Base-by-base conservation (phyloP, 495 filamentous ascomycete genomes). In the Aspergillus panamensis region DNA sequence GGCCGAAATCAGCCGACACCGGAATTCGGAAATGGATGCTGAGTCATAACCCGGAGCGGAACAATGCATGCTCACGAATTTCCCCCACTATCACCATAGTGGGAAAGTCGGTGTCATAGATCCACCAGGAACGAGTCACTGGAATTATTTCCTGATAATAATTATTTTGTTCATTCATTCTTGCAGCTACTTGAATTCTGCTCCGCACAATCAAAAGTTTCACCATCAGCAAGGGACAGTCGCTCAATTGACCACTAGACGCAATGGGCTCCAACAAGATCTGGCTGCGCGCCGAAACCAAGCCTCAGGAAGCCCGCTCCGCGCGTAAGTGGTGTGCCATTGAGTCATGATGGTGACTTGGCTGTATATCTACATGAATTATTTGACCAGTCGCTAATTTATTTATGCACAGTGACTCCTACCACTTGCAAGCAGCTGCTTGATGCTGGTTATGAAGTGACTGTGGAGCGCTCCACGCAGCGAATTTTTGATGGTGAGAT, bases 391-490 rank as follows among this genome's bases (percentile, higher is more conserved):
- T 61, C 25, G 33, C 57, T 58, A 35, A 67, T 39, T 53, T 48
- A 25, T 25, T 25, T 21, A 56, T 60, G 48, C 6, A 45, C 45
- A 79, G 76, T 79, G 62, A 89, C 86, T 14, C 87, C 87, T 3
- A 80, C 84, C 29, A 94, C 89, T 21, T 77, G 87, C 54, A 89
- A 90, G 73, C 82, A 84, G 49, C 83, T 97, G 52, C 77, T 96
- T 47, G 82, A 90, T 67, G 87, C 90, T 25, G 94, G 89, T 58
- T 97, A 96, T 69, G 77, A 81, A 3, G 85, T 97, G 66, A 84
- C 88, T 37, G 84, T 97, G 17, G 93, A 97, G 78, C 81, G 84
- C 47, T 90, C 85, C 44, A 81, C 84, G 13, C 83, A 87, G 66
- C 81, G 92, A 45, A 96, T 97, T 63, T 97, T 95, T 68, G 84